Percentiles rank a stretch among this genome's conserved stretches.
Conservation (phyloP, 1,284 basidiomycete species). For the Afroboletus lepidellus region DNA sequence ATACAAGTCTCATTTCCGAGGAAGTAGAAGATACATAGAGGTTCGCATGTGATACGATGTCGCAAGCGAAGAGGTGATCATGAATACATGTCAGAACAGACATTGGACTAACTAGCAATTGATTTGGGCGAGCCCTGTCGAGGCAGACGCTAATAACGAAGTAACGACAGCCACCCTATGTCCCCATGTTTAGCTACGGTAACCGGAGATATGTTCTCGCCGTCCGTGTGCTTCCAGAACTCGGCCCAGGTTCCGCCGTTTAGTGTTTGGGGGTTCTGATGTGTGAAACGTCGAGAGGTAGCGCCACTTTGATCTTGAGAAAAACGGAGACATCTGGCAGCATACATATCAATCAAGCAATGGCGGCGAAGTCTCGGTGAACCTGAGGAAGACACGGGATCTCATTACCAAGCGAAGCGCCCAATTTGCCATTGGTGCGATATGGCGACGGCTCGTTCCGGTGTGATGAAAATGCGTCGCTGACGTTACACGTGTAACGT, state of each 20-base stretch:
- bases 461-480: background rate
- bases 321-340: background rate
- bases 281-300: conserved; percentile 2
- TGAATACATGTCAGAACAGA: background rate
- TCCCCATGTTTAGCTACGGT: background rate
- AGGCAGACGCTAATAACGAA: too few relatives aligned
- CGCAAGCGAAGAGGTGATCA: background rate
- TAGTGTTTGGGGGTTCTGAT: conserved; percentile 8
- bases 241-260: background rate
- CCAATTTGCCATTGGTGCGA: conserved; percentile 6
- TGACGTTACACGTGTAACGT: conserved; percentile 34
- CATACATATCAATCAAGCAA: background rate
- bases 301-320: conserved; percentile 8
- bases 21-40: background rate
- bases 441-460: conserved; percentile 2
- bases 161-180: background rate
- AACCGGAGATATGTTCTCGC: background rate
- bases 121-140: background rate
- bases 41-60: background rate
- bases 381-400: conserved; percentile 1
- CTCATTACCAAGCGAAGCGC: conserved; percentile 1
- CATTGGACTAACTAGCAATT: background rate
- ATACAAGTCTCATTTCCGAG: too few relatives aligned
- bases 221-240: background rate
- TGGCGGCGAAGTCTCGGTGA: background rate